Evolutionary conservation across 148 eudicot species (phyloP).

Genomic region (Heliosperma pusillum): DNA sequence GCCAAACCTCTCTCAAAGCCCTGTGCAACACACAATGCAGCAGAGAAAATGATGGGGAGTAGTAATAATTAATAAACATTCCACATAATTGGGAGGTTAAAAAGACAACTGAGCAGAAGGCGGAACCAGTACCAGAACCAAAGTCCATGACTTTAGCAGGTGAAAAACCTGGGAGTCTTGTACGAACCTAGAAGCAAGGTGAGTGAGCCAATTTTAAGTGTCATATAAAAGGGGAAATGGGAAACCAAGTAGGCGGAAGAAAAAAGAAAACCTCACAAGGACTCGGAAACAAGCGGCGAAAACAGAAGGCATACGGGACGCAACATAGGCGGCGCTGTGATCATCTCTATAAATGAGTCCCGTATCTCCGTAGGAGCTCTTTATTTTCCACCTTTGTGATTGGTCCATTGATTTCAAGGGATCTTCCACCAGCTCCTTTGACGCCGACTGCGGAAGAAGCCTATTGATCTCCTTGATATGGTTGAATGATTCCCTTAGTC

Average conservation of each 20-base stretch:
- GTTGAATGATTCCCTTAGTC: conserved; percentile 55
- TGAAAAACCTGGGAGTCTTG: conserved; percentile 71
- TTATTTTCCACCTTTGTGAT: conserved; percentile 80
- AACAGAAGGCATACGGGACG: conserved; percentile 87
- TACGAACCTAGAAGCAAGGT: conserved; percentile 22
- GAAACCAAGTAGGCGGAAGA: not conserved
- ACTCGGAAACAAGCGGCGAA: conserved; percentile 74
- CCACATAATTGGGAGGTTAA: not conserved
- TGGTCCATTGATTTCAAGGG: conserved; percentile 49
- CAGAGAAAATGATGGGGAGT: conserved; percentile 5
- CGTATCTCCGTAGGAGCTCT: conserved; percentile 60
- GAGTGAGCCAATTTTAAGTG: too few species aligned
- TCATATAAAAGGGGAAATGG: not conserved
- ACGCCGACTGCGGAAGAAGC: conserved; percentile 47
- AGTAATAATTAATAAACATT: not conserved
- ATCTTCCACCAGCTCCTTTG: conserved; percentile 73
- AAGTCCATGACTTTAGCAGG: conserved; percentile 81
- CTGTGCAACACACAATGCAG: conserved; percentile 29
- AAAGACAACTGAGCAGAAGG: conserved; percentile 60
- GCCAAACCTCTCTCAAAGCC: conserved; percentile 87
- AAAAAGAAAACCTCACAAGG: conserved; percentile 55
- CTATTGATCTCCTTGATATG: conserved; percentile 63
- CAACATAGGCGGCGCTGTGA: conserved; percentile 72
- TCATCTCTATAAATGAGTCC: conserved; percentile 70
- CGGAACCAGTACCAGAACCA: conserved; percentile 98